A percentile compares a stretch with the other conserved stretches of the same genome.
Conservation (phyloP, 768 basidiomycete species). For the Strobilomyces dryophilus region DNA sequence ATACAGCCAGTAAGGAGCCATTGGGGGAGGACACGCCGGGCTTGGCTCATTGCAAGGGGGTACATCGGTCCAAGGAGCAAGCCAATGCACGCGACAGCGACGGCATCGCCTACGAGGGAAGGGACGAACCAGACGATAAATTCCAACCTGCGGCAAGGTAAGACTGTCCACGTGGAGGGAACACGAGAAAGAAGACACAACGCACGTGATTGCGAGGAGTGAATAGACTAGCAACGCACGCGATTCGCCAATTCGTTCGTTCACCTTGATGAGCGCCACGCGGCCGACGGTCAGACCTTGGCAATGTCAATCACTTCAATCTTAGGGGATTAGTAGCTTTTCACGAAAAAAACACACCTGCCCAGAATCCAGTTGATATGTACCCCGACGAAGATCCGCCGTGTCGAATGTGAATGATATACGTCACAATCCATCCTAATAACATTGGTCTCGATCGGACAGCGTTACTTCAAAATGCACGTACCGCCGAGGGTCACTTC, state of each 20-base stretch:
- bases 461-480: background rate
- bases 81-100: constrained; percentile 52
- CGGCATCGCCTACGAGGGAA: constrained; percentile 44
- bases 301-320: background rate
- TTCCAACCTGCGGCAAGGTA: constrained; percentile 38
- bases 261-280: constrained; percentile 47
- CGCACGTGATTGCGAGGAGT: constrained; percentile 38
- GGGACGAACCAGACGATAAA: constrained; percentile 53
- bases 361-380: constrained; percentile 50
- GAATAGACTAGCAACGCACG: constrained; percentile 47
- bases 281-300: constrained; percentile 53
- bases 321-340: background rate
- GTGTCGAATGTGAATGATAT: background rate
- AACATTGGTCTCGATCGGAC: background rate
- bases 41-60: constrained; percentile 57
- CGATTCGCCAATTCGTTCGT: constrained; percentile 49
- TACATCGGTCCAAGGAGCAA: constrained; percentile 46
- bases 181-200: background rate
- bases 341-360: constrained; percentile 32
- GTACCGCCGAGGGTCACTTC: constrained; percentile 2
- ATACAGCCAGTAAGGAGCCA: constrained; percentile 60
- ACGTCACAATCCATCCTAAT: constrained; percentile 5
- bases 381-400: constrained; percentile 30
- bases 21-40: constrained; percentile 59
- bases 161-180: background rate